Conservation (phyloP, 176 grass and related monocot genomes). For the Aegilops tauschii region DNA sequence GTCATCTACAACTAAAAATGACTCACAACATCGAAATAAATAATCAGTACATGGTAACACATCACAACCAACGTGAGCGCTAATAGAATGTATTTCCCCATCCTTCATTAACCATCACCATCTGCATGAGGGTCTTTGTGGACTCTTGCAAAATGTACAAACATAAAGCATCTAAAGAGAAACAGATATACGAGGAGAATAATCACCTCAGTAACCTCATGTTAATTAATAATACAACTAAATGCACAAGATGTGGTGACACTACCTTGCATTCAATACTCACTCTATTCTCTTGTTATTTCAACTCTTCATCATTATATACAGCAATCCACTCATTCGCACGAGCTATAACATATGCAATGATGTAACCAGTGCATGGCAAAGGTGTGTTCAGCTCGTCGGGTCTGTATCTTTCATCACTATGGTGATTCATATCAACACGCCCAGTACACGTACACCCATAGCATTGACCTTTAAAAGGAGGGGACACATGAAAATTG, state of each 20-base stretch:
- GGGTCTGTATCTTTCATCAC: not conserved
- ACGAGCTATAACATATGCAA: not conserved
- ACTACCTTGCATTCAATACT: not conserved
- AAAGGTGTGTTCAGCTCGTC: not conserved
- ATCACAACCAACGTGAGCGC: too few species aligned
- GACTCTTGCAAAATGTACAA: not conserved
- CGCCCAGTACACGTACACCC: not conserved
- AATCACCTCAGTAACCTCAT: not conserved
- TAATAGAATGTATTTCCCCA: too few species aligned
- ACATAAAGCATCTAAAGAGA: not conserved
- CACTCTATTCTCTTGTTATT: not conserved
- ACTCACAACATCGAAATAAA: too few species aligned
- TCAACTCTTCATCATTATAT: not conserved
- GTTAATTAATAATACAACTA: not conserved
- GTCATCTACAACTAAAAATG: too few species aligned
- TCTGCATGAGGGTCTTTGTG: too few species aligned
- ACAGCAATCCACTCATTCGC: not conserved
- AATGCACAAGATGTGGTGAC: not conserved
- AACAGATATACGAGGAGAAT: not conserved
- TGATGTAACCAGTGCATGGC: not conserved
- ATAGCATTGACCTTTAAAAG: not conserved
- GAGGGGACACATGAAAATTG: not conserved
- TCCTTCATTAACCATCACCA: too few species aligned
- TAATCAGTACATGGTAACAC: too few species aligned
- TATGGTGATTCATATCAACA: not conserved